Base-by-base conservation (phyloP, 768 basidiomycete species). In the Rossbeevera mucosa region DNA sequence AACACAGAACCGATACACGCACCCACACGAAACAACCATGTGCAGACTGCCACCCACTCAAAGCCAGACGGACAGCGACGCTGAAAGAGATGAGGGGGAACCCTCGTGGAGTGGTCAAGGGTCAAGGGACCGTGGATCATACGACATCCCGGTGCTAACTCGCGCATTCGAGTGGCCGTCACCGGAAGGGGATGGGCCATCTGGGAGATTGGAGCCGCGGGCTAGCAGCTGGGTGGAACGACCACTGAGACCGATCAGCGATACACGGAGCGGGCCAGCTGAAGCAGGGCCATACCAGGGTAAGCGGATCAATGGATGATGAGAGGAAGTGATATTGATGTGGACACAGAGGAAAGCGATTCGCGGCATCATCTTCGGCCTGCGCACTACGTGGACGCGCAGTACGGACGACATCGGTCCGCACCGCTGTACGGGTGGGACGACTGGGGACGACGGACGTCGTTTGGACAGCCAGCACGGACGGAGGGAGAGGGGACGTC, bases 81-180 rank as follows among this genome's bases (percentile, higher is more conserved):
- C 67, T 8, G 80, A 79, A 55, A 71, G 76, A 31, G 76, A 78
- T 7, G 67, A 73, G 14, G 75, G 73, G 1, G 73, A 71, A 25
- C 76, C 77, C n/a, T 65, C 73, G 54, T 57, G 61, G 53, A 66
- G 33, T 25, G 65, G 56, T n/a, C 26, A 58, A 64, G 55, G 28
- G 57, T 31, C 20, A 57, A 59, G n/a, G 57, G 61, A 29, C 22
- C 48, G 51, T 18, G 18, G 44, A 7, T 36, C 33, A 31, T 53
- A 59, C 57, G 66, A 56, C 40, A 42, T 57, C 16, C 55, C 59
- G 2, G 16, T 58, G 44, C 43, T 65, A 7, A 59, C 53, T 45
- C 59, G 57, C n/a, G 55, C 61, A 24, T 58, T 69, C 50, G 61
- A 63, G 7, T 63, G 57, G 61, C 62, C 62, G 22, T 51, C 60